These are phyloP conservation scores for Cucurbita ficifolia DNA, from an alignment of 306 rosid genomes.

Conservation along the genomic window DNA sequence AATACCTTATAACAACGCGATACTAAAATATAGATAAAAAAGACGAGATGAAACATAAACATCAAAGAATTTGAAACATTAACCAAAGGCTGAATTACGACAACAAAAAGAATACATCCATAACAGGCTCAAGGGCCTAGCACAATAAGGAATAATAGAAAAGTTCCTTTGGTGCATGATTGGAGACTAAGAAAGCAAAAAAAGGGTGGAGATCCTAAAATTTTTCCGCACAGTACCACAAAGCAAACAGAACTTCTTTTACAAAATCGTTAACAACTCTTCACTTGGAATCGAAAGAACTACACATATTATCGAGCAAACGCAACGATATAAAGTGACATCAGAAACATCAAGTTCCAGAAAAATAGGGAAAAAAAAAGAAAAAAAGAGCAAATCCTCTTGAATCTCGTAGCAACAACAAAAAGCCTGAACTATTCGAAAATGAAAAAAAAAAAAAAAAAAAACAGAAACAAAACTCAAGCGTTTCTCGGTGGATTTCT, in stretches of 20 bases:
- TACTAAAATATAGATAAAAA: background rate
- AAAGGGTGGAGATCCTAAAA: background rate
- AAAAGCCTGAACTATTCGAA: background rate
- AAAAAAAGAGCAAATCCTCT: background rate
- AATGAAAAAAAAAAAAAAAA: background rate
- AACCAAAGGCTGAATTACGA: background rate
- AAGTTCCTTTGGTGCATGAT: background rate
- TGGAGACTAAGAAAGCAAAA: background rate
- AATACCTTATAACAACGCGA: background rate
- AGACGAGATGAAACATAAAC: background rate
- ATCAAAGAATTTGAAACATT: background rate
- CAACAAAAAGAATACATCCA: background rate
- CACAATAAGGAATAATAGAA: background rate
- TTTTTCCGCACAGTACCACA: background rate
- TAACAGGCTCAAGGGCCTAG: background rate
- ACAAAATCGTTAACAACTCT: background rate
- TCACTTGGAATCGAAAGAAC: background rate
- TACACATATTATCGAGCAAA: background rate
- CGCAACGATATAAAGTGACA: background rate
- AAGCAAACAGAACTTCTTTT: background rate
- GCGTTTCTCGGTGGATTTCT: background rate
- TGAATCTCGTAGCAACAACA: background rate
- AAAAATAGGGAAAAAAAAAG: background rate
- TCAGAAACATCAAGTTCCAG: background rate
- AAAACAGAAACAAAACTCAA: background rate